Percentiles rank a stretch among this genome's conserved stretches.
Conservation (phyloP, 2,329 filamentous ascomycete genomes). For the Cryphonectria radicalis region DNA sequence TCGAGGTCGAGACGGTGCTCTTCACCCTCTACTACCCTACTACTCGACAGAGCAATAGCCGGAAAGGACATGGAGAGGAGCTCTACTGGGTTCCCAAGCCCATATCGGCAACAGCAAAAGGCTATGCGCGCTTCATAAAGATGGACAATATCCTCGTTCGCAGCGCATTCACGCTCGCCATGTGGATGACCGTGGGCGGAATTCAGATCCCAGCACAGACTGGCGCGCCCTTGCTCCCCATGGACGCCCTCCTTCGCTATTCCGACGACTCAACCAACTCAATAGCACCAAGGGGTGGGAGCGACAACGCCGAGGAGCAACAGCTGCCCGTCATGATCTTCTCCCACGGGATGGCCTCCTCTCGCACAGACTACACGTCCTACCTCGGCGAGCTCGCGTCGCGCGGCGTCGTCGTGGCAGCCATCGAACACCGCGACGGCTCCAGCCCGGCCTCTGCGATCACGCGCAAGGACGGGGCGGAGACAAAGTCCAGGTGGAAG, state of each 20-base stretch:
- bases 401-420: conserved; percentile 53
- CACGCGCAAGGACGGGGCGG: conserved; percentile 36
- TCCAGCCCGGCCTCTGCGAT: conserved; percentile 52
- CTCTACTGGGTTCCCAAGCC: conserved; percentile 28
- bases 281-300: background rate
- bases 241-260: background rate
- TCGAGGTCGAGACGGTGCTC: conserved; percentile 29
- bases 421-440: conserved; percentile 57
- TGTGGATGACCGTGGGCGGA: conserved; percentile 24
- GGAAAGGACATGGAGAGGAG: background rate
- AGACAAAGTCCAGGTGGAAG: conserved; percentile 13
- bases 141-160: conserved; percentile 25
- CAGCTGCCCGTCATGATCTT: conserved; percentile 53
- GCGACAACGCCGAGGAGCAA: conserved; percentile 13
- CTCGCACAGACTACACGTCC: conserved; percentile 56
- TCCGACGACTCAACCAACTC: background rate
- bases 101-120: conserved; percentile 22
- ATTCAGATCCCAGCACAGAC: conserved; percentile 22
- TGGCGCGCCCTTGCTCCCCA: conserved; percentile 22
- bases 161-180: conserved; percentile 3
- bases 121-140: conserved; percentile 25
- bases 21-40: conserved; percentile 29
- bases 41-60: background rate
- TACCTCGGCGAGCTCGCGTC: conserved; percentile 55
- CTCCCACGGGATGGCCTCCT: conserved; percentile 56